Conservation (phyloP, 345 rosid genomes). For the Capsella bursapastoris region DNA sequence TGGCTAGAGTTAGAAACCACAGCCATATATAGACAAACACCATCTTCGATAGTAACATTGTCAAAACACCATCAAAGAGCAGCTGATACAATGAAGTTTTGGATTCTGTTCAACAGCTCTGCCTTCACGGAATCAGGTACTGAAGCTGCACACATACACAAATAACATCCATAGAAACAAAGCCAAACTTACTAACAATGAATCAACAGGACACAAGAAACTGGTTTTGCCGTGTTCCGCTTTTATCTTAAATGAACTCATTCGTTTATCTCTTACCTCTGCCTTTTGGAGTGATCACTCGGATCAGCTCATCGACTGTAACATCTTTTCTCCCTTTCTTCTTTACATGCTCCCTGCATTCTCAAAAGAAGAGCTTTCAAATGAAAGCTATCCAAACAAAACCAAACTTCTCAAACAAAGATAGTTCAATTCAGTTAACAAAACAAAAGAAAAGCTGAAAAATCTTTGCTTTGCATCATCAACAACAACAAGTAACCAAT, state of each 20-base stretch:
- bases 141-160: slow-evolving; percentile 55
- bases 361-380: slow-evolving; percentile 6
- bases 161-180: background rate
- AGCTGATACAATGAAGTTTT: slow-evolving; percentile 56
- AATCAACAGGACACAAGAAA: background rate
- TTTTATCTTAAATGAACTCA: background rate
- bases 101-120: slow-evolving; percentile 68
- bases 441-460: background rate
- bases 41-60: background rate
- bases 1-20: background rate
- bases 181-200: background rate
- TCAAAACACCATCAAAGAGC: slow-evolving; percentile 34
- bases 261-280: slow-evolving; percentile 56
- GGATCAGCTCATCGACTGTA: slow-evolving; percentile 78
- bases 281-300: slow-evolving; percentile 80
- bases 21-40: background rate
- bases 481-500: background rate
- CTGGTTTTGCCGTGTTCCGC: background rate
- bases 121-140: slow-evolving; percentile 74
- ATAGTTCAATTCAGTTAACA: background rate
- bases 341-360: slow-evolving; percentile 64
- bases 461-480: background rate
- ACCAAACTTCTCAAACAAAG: background rate
- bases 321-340: slow-evolving; percentile 81
- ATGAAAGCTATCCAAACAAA: background rate